Evolutionary conservation across 805 yeast genomes (phyloP), one percentile per base, ranked within the genome.

Genomic region (Zygosaccharomyces kombuchaensis): DNA sequence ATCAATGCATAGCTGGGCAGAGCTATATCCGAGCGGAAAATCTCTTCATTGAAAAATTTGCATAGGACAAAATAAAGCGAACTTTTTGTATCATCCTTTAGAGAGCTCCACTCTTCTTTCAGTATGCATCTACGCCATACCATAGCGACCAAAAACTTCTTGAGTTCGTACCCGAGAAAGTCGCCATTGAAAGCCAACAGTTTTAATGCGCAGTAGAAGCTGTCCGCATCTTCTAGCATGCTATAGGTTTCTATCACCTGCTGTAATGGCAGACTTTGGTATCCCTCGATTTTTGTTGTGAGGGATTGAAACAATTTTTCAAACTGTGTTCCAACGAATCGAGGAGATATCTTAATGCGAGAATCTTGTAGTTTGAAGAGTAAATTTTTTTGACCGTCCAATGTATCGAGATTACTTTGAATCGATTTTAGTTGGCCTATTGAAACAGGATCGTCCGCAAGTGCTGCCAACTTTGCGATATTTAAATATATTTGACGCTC

Each of bases 391-490:
- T 82, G 87, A 3, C 76, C 75, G 45, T 78, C 72, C 13, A 77
- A 64, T 14, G 68, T 62, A 30, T 73, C 73, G 19, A 82, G 65
- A 27, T 72, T 73, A 26, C 69, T 68, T 52, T 82, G 82, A 25
- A 84, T 73, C 7, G 72, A 73, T 13, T 58, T 59, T 7, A 79
- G 43, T 16, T 27, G 36, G 16, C 45, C 34, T 2, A 47, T 31
- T 4, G 47, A 48, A 2, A 21, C 34, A 2, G 47, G 40, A 2
- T 52, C 56, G 13, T 48, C 46, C 0, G 81, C 81, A 14, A 85
- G 57, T 1, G 78, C 70, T 2, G 87, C 67, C 17, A 89, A 64
- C 61, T 88, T 88, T 1, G 95, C 90, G 40, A 88, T 64, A 46
- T 87, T 83, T 48, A 81, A 71, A 52, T 80, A 80, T 17, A 84